A percentile compares a stretch with the other conserved stretches of the same genome.
These are phyloP conservation scores for Chlorella vulgaris DNA, from an alignment of 139 green algal genomes.

Conservation along the genomic window DNA sequence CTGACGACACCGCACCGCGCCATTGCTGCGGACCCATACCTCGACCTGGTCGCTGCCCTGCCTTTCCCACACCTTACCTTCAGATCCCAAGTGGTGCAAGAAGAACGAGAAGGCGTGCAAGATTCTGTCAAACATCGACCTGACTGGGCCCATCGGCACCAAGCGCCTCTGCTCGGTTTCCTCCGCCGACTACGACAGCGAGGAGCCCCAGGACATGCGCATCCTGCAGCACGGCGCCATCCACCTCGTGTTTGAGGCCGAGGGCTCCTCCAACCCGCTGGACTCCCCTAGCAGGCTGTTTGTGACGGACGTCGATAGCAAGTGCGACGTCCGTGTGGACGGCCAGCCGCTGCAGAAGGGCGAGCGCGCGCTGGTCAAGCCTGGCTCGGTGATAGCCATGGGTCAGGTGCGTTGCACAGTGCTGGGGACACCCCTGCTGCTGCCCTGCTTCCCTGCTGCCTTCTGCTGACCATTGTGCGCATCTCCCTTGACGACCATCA, in stretches of 20 bases:
- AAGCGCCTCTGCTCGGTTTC: conserved; percentile 37
- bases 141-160: conserved; percentile 21
- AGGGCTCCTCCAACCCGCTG: conserved; percentile 25
- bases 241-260: conserved; percentile 46
- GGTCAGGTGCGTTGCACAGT: conserved; percentile 14
- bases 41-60: no score
- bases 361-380: conserved; percentile 19
- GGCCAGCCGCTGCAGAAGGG: conserved; percentile 32
- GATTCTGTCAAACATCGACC: not conserved
- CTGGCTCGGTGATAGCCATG: conserved; percentile 31
- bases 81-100: not conserved
- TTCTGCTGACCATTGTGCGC: no score
- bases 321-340: conserved; percentile 4
- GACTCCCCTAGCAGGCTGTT: conserved; percentile 41
- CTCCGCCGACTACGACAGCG: conserved; percentile 3
- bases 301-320: conserved; percentile 29
- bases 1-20: no score
- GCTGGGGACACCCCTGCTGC: not conserved
- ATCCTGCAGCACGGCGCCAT: conserved; percentile 42
- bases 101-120: not conserved
- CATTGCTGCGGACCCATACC: no score
- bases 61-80: no score
- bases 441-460: not conserved
- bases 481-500: no score
- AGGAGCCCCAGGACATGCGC: conserved; percentile 27